Percentiles rank a stretch among this genome's conserved stretches.
Evolutionary conservation across 1,139 yeast species (phyloP).

Genomic region (Geotrichum citri-aurantii): DNA sequence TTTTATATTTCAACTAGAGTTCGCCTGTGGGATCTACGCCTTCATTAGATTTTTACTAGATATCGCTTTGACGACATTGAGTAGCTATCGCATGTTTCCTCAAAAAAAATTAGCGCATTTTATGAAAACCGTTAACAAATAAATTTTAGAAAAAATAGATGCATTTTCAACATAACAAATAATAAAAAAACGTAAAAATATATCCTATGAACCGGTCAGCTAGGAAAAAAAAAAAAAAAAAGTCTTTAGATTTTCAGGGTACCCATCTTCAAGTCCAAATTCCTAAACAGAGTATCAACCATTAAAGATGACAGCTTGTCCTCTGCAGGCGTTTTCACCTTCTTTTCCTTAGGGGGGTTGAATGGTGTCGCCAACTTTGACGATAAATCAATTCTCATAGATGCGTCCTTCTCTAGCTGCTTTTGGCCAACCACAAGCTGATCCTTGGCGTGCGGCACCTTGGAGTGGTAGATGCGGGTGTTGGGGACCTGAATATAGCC

Average conservation of each 20-base stretch:
- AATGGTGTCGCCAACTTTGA: neutral
- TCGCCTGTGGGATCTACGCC: no score
- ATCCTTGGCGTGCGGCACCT: constrained; percentile 29
- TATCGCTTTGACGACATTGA: no score
- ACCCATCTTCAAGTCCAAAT: constrained; percentile 7
- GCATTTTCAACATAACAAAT: no score
- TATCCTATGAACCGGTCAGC: no score
- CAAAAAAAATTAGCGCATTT: no score
- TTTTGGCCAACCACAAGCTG: neutral
- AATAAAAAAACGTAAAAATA: no score
- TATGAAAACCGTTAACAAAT: no score
- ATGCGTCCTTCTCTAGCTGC: neutral
- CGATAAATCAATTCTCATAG: neutral
- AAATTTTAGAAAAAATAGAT: no score
- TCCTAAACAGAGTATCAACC: constrained; percentile 4
- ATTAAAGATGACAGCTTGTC: constrained; percentile 8
- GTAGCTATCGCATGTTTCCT: no score
- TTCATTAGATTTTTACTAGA: no score
- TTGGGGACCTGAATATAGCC: constrained; percentile 19
- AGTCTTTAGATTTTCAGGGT: neutral
- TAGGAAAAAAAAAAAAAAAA: no score
- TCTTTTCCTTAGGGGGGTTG: neutral
- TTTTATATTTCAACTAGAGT: no score
- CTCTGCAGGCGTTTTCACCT: neutral
- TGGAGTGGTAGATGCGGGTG: constrained; percentile 27